Conservation (phyloP, 176 grass and related monocot genomes). For the Zea mays region DNA sequence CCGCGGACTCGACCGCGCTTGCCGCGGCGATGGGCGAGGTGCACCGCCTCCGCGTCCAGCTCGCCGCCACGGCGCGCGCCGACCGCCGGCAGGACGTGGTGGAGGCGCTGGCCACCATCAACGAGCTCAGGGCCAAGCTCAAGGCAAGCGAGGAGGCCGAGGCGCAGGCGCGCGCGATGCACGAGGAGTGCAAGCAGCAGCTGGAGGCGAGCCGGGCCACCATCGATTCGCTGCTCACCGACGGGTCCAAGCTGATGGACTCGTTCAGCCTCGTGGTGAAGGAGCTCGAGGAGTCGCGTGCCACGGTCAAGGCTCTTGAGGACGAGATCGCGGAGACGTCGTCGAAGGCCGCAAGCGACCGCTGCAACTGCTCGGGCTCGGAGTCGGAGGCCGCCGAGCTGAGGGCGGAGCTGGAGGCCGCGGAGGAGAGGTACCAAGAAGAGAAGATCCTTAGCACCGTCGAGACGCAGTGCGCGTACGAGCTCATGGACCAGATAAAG, state of each 20-base stretch:
- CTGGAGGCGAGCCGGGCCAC: constrained; percentile 68
- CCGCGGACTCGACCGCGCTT: constrained; percentile 70
- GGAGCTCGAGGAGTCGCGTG: constrained; percentile 90
- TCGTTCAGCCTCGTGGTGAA: constrained; percentile 84
- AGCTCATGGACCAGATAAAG: constrained; percentile 69
- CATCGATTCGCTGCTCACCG: constrained; percentile 79
- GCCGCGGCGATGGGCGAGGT: constrained; percentile 71
- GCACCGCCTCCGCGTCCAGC: constrained; percentile 66
- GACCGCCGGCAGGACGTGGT: constrained; percentile 49
- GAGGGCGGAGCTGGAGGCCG: constrained; percentile 50
- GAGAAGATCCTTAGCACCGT: constrained; percentile 76
- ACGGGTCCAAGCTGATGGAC: constrained; percentile 95
- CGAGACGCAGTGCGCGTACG: constrained; percentile 58
- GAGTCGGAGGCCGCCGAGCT: constrained; percentile 47
- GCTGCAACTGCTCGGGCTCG: constrained; percentile 41
- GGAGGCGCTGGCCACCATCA: constrained; percentile 53
- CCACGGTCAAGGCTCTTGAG: constrained; percentile 62
- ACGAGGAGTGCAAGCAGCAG: constrained; percentile 70
- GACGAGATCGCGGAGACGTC: constrained; percentile 48
- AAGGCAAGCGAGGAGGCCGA: constrained; percentile 61
- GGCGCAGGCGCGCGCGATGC: constrained; percentile 50
- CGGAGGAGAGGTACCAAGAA: constrained; percentile 51
- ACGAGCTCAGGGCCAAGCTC: constrained; percentile 64
- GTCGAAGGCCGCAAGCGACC: constrained; percentile 4
- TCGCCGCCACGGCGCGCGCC: constrained; percentile 50